These are phyloP conservation scores for Hebeloma cylindrosporum DNA, from an alignment of 768 basidiomycete species.

Conservation along the genomic window DNA sequence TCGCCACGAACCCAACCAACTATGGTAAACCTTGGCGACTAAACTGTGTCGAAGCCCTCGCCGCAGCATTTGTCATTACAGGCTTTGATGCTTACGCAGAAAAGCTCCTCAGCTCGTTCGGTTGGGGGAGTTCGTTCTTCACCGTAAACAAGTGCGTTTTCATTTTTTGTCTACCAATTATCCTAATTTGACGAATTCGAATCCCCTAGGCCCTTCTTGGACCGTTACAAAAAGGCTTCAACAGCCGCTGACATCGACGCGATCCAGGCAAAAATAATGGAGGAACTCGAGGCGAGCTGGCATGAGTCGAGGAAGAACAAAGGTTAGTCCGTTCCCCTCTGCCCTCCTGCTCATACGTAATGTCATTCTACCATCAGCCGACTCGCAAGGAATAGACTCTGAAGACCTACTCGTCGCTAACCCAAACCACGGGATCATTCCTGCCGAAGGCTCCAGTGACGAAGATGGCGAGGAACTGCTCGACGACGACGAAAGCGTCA, in stretches of 20 bases:
- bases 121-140: conserved; percentile 90
- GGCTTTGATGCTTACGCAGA: conserved; percentile 85
- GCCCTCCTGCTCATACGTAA: background rate
- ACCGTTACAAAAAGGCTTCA: conserved; percentile 73
- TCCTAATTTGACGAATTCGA: background rate
- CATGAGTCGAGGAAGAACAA: conserved; percentile 51
- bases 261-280: conserved; percentile 68
- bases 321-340: conserved; percentile 35
- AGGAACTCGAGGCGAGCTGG: conserved; percentile 66
- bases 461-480: conserved; percentile 19
- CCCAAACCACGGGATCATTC: conserved; percentile 52
- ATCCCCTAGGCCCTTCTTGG: conserved; percentile 55
- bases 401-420: conserved; percentile 70
- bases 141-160: conserved; percentile 68
- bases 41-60: conserved; percentile 93
- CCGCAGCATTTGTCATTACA: conserved; percentile 93
- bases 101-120: conserved; percentile 73
- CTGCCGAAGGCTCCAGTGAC: conserved; percentile 8
- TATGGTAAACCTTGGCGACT: conserved; percentile 97
- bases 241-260: conserved; percentile 55
- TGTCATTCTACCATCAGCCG: conserved; percentile 12
- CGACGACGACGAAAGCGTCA: background rate
- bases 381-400: conserved; percentile 31
- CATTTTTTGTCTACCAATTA: background rate
- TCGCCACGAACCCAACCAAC: conserved; percentile 96